Base-by-base conservation (phyloP, 2,329 filamentous ascomycete genomes). In the Cladosporium colombiae region DNA sequence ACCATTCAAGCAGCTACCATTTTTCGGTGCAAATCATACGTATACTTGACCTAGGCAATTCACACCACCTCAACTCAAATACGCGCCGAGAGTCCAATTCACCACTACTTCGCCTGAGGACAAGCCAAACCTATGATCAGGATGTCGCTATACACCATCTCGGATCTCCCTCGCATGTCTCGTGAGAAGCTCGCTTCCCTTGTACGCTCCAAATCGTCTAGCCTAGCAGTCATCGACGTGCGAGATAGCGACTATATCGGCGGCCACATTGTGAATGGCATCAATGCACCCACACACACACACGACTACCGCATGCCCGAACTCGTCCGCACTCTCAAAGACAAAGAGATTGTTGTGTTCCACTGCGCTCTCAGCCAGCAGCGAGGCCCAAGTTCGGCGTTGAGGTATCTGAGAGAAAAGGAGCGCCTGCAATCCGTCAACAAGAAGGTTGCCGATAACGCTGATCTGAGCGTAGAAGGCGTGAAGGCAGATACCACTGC, bases 311-410 rank as follows among this genome's bases (percentile, higher is more conserved):
- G 85, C 70, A 87, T 95, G 78, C 91, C 93, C 0, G 91, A 93
- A 69, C 86, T 99, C n/a, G 84, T 96, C 14, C 88, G 92, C 65
- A 88, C 85, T 52, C 85, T 97, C 57, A 82, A 87, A 70, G 88
- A 89, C 74, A 93, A 92, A 78, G 87, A 95, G 65, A 89, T 85
- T 13, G 92, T 99, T 16, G 87, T 99, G 1, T 99, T 99, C 78
- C 95, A 99, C 81, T 99, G 95, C 79, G 91, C 91, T 21, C 82
- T 98, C 64, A 94, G 90, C 71, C 95, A 98, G 81, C 91, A 97
- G 80, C 85, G 95, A 0, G 95, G 95, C 0, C 95, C 95, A 0
- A 86, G 86, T 60, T 93, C 94, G 3, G 95, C 95, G 3, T 80
- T 97, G 71, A 84, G 85, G 73, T 98, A 97, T 77, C 71, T 93